phyloP scores from a whole-genome alignment of 2,329 filamentous ascomycete genomes.

The Monosporascus cannonballus region DNA sequence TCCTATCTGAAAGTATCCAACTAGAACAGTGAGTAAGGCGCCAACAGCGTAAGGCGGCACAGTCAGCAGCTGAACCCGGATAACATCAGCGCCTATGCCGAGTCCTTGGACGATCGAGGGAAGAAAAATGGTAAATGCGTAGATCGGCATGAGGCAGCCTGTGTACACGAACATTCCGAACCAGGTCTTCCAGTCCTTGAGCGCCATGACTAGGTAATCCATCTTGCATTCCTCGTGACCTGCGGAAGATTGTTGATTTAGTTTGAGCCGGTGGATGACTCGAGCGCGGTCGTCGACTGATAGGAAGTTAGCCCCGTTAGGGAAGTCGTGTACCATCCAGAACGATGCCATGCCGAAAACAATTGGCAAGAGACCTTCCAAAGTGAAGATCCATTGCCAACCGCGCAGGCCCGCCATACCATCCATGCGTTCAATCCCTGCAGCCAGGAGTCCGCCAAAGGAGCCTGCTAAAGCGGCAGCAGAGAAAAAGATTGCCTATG shows the following conservation, averaged over 20 bases:
- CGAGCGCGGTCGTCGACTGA: conserved; percentile 62
- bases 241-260: conserved; percentile 67
- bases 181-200: conserved; percentile 84
- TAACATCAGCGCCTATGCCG: conserved; percentile 37
- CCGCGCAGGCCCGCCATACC: conserved; percentile 51
- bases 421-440: conserved; percentile 64
- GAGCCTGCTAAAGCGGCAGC: conserved; percentile 74
- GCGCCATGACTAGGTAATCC: conserved; percentile 62
- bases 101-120: conserved; percentile 68
- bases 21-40: conserved; percentile 58
- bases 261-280: conserved; percentile 61
- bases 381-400: conserved; percentile 62
- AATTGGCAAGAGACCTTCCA: conserved; percentile 66
- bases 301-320: conserved; percentile 69
- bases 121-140: conserved; percentile 71
- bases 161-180: conserved; percentile 71
- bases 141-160: conserved; percentile 66
- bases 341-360: conserved; percentile 62
- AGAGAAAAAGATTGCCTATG: conserved; percentile 70
- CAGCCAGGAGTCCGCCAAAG: conserved; percentile 68
- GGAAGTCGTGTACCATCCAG: conserved; percentile 80
- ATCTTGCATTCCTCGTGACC: conserved; percentile 70
- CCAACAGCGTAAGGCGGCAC: conserved; percentile 73
- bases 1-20: conserved; percentile 76
- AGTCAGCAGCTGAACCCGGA: conserved; percentile 63